Evolutionary conservation across 139 green algal genomes (phyloP).

Genomic region (Micromonas commoda): DNA sequence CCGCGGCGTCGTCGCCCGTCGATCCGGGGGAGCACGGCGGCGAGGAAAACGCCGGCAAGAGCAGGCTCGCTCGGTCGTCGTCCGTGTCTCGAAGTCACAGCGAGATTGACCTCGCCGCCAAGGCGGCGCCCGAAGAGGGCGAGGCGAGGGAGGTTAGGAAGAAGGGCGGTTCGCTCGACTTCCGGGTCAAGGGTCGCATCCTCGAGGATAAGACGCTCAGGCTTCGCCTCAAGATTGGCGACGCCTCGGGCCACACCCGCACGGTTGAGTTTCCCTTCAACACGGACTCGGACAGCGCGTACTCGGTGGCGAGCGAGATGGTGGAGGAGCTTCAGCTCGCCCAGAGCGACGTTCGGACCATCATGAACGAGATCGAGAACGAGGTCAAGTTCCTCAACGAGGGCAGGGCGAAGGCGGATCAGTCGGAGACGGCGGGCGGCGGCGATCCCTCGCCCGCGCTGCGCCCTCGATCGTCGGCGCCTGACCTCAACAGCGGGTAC

Average conservation of each 20-base stretch:
- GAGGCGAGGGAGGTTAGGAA: background rate
- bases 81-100: background rate
- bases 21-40: background rate
- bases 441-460: background rate
- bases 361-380: constrained; percentile 44
- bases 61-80: background rate
- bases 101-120: background rate
- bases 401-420: background rate
- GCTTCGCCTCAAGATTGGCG: constrained; percentile 16
- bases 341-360: constrained; percentile 35
- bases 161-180: constrained; percentile 1
- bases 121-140: background rate
- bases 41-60: background rate
- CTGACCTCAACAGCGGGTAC: background rate
- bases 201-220: constrained; percentile 9
- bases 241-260: constrained; percentile 46
- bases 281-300: constrained; percentile 66
- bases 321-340: constrained; percentile 71
- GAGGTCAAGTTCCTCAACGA: constrained; percentile 35
- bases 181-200: constrained; percentile 30
- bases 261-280: constrained; percentile 95
- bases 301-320: constrained; percentile 87
- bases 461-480: background rate
- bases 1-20: background rate
- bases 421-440: background rate